A percentile compares a stretch with the other conserved stretches of the same genome.
Conservation (phyloP, 1,284 basidiomycete genomes). For the Pascua guehoae region DNA sequence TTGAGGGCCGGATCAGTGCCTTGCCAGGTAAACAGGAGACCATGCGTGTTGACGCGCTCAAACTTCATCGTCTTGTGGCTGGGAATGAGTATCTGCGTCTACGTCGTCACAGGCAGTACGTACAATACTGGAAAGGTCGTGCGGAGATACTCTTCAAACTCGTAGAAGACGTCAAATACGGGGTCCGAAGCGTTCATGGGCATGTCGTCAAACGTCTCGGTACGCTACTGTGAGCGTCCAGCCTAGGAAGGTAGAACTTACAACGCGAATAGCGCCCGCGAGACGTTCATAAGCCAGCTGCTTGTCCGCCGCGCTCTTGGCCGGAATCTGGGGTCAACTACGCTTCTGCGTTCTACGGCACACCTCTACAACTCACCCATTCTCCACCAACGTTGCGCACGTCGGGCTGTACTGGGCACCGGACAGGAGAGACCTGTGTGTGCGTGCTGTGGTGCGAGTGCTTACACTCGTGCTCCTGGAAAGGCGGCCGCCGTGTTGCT, state of each 20-base stretch:
- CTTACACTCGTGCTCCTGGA: not conserved
- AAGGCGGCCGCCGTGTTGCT: not conserved
- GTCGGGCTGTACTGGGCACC: slow-evolving; percentile 12
- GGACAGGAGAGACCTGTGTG: not conserved
- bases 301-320: not conserved
- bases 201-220: slow-evolving; percentile 19
- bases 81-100: not conserved
- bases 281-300: slow-evolving; percentile 13
- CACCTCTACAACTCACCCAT: slow-evolving; percentile 1
- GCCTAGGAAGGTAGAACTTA: not conserved
- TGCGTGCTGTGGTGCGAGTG: slow-evolving; percentile 4
- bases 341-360: not conserved
- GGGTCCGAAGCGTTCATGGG: slow-evolving; percentile 14
- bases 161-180: slow-evolving; percentile 15
- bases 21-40: slow-evolving; percentile 60
- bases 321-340: slow-evolving; percentile 3
- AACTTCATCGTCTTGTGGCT: slow-evolving; percentile 55
- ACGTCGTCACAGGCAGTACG: not conserved
- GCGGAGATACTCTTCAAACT: slow-evolving; percentile 23
- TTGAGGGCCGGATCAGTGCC: slow-evolving; percentile 57
- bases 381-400: slow-evolving; percentile 4
- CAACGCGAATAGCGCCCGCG: slow-evolving; percentile 10
- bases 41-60: slow-evolving; percentile 61
- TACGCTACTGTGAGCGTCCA: slow-evolving; percentile 2
- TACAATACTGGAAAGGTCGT: slow-evolving; percentile 35